Evolutionary conservation across 2,329 filamentous ascomycete species (phyloP), one percentile per base, ranked within the genome.

Genomic region (Byssoonygena ceratinophila): DNA sequence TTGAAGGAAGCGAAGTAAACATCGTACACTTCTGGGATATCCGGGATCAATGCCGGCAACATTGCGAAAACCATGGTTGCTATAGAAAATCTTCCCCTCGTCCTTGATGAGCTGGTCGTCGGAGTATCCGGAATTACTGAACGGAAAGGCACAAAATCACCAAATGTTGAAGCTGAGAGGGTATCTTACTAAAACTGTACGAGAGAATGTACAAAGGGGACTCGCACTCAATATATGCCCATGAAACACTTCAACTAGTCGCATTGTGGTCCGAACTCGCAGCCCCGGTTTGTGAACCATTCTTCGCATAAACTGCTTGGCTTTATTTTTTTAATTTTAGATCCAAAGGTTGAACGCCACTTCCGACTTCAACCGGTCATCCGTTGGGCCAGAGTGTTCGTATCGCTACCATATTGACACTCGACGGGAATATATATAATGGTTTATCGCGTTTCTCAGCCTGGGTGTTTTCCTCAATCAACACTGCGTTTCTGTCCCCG

Each of bases 1-100:
- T 67, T 63, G 63, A 76, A 76, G 37, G 73, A 70, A 18, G 63
- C 60, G 55, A 76, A 76, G 63, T 76, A 76, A 46, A 68, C 63
- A 53, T 75, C 68, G 63, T 75, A 76, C 31, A 75, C 66, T 31
- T 63, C 63, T 27, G 66, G 64, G 59, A 76, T 74, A 58, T 76
- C 74, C 4, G 71, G 67, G 52, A 74, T 68, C 31, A 75, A 61
- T 12, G 72, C 71, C 18, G 74, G 73, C 20, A 72, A 60, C 11
- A 75, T 65, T 20, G 68, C 65, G 55, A 69, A 70, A 41, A 62
- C 60, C 70, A 71, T 71, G 23, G n/a, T 25, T 34, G 25, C 25
- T 41, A 22, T 16, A 40, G 3, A 2, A 22, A 12, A 12, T 22
- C 37, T 23, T 23, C 18, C 11, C 23, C 23, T 40, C 36, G 16